Conservation (phyloP, 1,284 basidiomycete species). For the Leccinum solheimii region DNA sequence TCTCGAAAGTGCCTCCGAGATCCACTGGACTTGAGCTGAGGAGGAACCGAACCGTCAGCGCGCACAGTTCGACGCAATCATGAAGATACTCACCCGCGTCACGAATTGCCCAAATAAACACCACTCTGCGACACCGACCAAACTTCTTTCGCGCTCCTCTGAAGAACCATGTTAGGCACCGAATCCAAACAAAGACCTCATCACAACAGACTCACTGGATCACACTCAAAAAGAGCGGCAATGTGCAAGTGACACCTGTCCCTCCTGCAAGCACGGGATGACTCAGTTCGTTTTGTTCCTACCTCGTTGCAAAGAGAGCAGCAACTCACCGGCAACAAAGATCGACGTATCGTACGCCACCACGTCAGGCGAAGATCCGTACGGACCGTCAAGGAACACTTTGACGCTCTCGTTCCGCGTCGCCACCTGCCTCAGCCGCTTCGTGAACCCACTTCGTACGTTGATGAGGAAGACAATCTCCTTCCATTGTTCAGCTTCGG, state of each 20-base stretch:
- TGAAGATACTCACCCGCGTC: conserved; percentile 33
- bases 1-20: conserved; percentile 33
- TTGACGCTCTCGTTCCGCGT: conserved; percentile 27
- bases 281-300: not conserved
- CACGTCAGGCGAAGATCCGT: conserved; percentile 40
- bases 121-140: conserved; percentile 29
- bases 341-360: conserved; percentile 37
- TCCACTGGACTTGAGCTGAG: conserved; percentile 36
- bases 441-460: conserved; percentile 46
- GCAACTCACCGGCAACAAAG: conserved; percentile 38
- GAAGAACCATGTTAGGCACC: not conserved
- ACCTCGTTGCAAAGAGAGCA: not conserved
- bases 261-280: conserved; percentile 33
- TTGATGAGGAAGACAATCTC: conserved; percentile 54
- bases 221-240: conserved; percentile 41
- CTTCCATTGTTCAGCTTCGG: conserved; percentile 30
- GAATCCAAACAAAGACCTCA: not conserved
- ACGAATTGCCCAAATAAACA: conserved; percentile 43
- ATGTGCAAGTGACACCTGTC: conserved; percentile 43
- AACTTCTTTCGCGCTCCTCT: conserved; percentile 31
- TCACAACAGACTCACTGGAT: conserved; percentile 35
- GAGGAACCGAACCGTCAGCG: not conserved
- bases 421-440: conserved; percentile 33
- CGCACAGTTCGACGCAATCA: not conserved
- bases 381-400: conserved; percentile 47